phyloP scores from a whole-genome alignment of 495 filamentous ascomycete species.

The Rusavskia elegans region DNA sequence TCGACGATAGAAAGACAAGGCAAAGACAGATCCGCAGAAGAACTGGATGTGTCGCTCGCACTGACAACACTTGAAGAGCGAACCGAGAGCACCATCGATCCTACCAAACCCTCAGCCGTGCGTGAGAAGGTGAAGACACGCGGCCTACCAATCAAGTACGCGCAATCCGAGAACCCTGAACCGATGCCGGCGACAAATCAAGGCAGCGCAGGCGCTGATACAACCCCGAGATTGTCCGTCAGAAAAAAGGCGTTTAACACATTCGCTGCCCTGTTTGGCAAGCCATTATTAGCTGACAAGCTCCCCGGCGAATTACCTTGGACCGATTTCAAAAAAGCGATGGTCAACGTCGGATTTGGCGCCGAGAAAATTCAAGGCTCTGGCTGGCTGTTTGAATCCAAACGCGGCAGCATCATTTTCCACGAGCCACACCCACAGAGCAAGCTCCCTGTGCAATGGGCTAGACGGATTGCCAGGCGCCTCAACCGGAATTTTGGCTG shows the following conservation, averaged over 20 bases:
- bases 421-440: slow-evolving; percentile 32
- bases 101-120: not conserved
- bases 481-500: slow-evolving; percentile 30
- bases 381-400: slow-evolving; percentile 31
- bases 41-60: not conserved
- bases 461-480: slow-evolving; percentile 24
- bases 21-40: not conserved
- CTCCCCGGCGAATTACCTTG: slow-evolving; percentile 28
- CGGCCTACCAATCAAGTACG: not conserved
- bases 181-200: too few species aligned
- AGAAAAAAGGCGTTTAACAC: not conserved
- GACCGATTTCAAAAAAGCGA: slow-evolving; percentile 34
- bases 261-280: not conserved
- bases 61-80: not conserved
- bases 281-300: not conserved
- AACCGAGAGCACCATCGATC: not conserved
- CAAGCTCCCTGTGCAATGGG: slow-evolving; percentile 26
- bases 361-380: slow-evolving; percentile 34
- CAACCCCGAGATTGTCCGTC: not conserved
- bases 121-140: not conserved
- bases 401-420: slow-evolving; percentile 26
- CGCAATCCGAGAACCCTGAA: not conserved
- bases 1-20: not conserved
- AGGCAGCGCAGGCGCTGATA: not conserved
- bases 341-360: slow-evolving; percentile 27